Evolutionary conservation across 805 yeast species (phyloP), one percentile per base, ranked within the genome.

Genomic region (Hanseniaspora meyeri): DNA sequence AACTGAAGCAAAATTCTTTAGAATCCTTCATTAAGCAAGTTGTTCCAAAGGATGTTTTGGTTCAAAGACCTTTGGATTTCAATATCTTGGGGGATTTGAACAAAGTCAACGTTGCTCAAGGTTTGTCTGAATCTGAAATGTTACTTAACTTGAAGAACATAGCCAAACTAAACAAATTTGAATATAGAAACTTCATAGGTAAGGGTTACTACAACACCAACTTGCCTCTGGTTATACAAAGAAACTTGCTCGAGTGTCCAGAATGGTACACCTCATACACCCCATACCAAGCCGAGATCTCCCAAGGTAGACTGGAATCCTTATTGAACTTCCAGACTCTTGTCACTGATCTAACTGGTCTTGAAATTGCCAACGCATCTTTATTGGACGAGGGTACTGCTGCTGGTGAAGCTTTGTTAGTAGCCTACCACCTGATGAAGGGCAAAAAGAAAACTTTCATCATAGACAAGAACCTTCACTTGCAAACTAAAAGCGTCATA

Each of bases 231-330:
- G 96, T 91, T 38, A 86, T 93, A 62, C 95, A 87, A 73, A 81
- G 98, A 68, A 93, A 93, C 65, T 70, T 93, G 58, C 73, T 93
- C 57, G 98, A 93, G 70, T 81, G 84, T 59, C 98, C 98, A 6
- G 96, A 89, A 67, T 93, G 98, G 98, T 93, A 93, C 75, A 93
- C 98, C 20, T 88, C 97, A 1, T 93, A 93, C 69, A 93, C 98
- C 27, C 98, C 98, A 38, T 93, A 93, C 70, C 98, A 93, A 73
- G 96, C 98, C 0, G 98, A 93, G 69, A 90, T 93, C 58, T 85
- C 96, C 0, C 98, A 93, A 71, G 98, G 98, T 55, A 81, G 98
- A 64, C 77, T 93, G 63, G 96, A 91, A 72, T 81, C 93, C 24
- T 74, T 93, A 60, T 74, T 93, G 60, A 93, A 93, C 70, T 93